Evolutionary conservation across 2,329 filamentous ascomycete genomes (phyloP).

Genomic region (Pezicula radicicola): DNA sequence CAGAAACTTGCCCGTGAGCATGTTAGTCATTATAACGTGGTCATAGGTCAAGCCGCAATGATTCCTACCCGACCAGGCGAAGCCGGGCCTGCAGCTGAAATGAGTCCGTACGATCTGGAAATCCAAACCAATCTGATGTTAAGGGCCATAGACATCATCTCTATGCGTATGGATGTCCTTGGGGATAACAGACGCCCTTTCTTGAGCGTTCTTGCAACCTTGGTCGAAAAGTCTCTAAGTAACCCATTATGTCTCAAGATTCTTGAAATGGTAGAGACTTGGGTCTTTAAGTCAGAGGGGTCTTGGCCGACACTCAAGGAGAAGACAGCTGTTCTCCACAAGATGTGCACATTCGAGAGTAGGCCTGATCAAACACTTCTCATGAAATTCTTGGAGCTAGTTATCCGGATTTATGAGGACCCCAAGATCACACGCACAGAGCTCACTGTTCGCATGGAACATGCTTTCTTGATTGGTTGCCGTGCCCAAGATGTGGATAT

Average conservation of each 20-base stretch:
- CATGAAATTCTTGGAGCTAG: constrained; percentile 89
- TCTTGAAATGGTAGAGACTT: constrained; percentile 86
- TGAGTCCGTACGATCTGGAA: constrained; percentile 76
- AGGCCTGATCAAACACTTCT: constrained; percentile 80
- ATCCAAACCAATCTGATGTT: constrained; percentile 90
- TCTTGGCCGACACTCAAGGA: constrained; percentile 97
- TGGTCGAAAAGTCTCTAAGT: constrained; percentile 93
- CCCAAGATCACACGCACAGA: constrained; percentile 93
- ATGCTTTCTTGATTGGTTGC: constrained; percentile 95
- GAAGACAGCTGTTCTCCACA: constrained; percentile 97
- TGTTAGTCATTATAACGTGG: constrained; percentile 68
- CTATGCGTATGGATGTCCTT: constrained; percentile 86
- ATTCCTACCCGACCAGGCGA: constrained; percentile 37
- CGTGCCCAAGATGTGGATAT: constrained; percentile 92
- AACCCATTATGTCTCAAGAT: constrained; percentile 88
- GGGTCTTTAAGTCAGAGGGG: constrained; percentile 94
- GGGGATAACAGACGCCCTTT: constrained; percentile 91
- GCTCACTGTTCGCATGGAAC: constrained; percentile 94
- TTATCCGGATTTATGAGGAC: constrained; percentile 97
- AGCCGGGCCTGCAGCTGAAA: constrained; percentile 50
- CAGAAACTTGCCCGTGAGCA: constrained; percentile 91
- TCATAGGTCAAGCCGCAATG: constrained; percentile 45
- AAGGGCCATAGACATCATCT: constrained; percentile 91
- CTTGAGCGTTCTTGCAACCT: constrained; percentile 87
- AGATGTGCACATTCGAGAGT: constrained; percentile 95